A percentile compares a stretch with the other conserved stretches of the same genome.
Evolutionary conservation across 805 yeast species (phyloP).

Genomic region (Barnettozyma sucrosica): DNA sequence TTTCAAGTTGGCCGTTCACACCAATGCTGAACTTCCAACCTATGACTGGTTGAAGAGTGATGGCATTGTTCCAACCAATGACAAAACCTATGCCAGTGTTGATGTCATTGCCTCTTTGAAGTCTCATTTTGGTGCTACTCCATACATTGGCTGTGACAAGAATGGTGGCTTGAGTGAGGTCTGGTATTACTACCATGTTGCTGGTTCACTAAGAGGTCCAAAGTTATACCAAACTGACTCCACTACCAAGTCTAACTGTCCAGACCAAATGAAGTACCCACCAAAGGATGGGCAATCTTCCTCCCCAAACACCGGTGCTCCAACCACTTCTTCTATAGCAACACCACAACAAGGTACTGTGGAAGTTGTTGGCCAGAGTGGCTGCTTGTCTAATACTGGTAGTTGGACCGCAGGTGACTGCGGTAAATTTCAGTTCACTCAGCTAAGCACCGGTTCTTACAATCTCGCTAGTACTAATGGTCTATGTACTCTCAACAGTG

Average conservation of each 20-base stretch:
- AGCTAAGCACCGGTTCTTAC: constrained; percentile 41
- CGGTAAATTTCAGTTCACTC: constrained; percentile 54
- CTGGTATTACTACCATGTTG: constrained; percentile 15
- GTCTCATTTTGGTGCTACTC: constrained; percentile 11
- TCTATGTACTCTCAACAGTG: constrained; percentile 46
- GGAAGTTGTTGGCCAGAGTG: constrained; percentile 44
- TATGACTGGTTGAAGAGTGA: constrained; percentile 15
- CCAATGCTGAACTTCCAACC: constrained; percentile 12
- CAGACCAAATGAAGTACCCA: constrained; percentile 4
- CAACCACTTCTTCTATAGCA: not conserved
- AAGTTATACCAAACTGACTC: constrained; percentile 1
- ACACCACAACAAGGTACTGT: constrained; percentile 31
- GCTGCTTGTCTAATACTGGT: constrained; percentile 78
- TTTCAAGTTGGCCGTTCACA: constrained; percentile 11
- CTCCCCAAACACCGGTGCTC: not conserved
- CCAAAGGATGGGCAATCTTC: constrained; percentile 1
- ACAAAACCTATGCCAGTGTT: constrained; percentile 9
- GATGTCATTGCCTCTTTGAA: constrained; percentile 9
- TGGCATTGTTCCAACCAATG: constrained; percentile 14
- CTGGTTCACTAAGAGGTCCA: not conserved
- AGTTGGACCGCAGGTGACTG: constrained; percentile 80
- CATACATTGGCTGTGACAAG: constrained; percentile 17
- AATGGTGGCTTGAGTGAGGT: constrained; percentile 13
- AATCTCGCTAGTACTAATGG: constrained; percentile 61
- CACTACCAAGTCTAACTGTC: constrained; percentile 1